Evolutionary conservation across 768 basidiomycete species (phyloP).

Genomic region (Hericium rajendrae): DNA sequence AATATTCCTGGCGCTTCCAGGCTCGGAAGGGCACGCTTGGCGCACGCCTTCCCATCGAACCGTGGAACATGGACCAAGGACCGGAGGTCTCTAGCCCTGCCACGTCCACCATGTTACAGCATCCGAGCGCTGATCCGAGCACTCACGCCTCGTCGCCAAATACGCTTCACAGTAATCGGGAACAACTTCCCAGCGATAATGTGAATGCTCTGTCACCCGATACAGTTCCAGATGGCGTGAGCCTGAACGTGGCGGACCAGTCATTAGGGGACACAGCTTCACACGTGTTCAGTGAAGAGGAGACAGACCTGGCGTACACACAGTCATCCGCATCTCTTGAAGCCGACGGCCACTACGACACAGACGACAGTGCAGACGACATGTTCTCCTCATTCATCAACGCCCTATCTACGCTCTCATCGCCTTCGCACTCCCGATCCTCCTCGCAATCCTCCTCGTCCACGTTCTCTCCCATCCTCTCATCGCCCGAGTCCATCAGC

Average conservation of each 20-base stretch:
- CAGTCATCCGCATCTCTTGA: conserved; percentile 11
- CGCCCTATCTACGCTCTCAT: conserved; percentile 23
- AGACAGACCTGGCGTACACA: neutral
- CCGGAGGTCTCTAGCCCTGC: neutral
- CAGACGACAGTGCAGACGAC: conserved; percentile 21
- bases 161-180: neutral
- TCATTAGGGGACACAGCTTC: neutral
- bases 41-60: conserved; percentile 33
- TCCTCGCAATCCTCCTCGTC: conserved; percentile 21
- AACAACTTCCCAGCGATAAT: neutral
- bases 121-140: neutral
- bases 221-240: neutral
- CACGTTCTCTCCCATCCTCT: conserved; percentile 21
- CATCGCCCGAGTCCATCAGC: conserved; percentile 5
- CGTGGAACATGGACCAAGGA: conserved; percentile 26
- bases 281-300: conserved; percentile 2
- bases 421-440: conserved; percentile 26
- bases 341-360: conserved; percentile 2
- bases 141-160: neutral
- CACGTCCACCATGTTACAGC: conserved; percentile 5
- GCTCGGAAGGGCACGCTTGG: conserved; percentile 32
- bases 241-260: neutral
- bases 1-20: conserved; percentile 15
- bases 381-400: conserved; percentile 26
- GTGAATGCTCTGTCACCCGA: neutral